phyloP scores from a whole-genome alignment of 768 basidiomycete genomes.

The Boletus rubropictus region DNA sequence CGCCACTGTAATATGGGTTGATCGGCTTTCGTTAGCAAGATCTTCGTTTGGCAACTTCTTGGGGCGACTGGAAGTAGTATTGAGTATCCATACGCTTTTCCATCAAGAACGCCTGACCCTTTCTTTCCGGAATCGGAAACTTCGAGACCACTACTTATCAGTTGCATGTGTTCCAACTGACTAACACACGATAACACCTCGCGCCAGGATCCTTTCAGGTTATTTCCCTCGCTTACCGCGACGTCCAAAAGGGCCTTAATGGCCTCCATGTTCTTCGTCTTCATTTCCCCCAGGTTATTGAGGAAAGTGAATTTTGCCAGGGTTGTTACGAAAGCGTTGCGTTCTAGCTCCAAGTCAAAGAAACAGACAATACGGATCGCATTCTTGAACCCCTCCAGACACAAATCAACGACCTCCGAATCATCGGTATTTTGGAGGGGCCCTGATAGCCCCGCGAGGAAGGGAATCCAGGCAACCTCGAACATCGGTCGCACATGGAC shows the following conservation, averaged over 20 bases:
- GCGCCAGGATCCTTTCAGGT: conserved; percentile 92
- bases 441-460: conserved; percentile 90
- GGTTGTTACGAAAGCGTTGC: conserved; percentile 98
- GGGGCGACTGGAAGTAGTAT: conserved; percentile 26
- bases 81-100: conserved; percentile 5
- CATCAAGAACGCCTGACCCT: conserved; percentile 49
- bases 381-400: conserved; percentile 91
- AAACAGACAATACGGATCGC: conserved; percentile 97
- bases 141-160: conserved; percentile 89
- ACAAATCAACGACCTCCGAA: conserved; percentile 83
- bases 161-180: conserved; percentile 97
- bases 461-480: conserved; percentile 98
- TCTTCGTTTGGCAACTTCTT: conserved; percentile 83
- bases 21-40: conserved; percentile 92
- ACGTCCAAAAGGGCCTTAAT: conserved; percentile 94
- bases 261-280: conserved; percentile 98
- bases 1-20: conserved; percentile 96
- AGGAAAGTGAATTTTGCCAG: conserved; percentile 95
- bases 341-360: conserved; percentile 94
- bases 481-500: conserved; percentile 98
- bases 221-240: conserved; percentile 94
- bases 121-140: conserved; percentile 72
- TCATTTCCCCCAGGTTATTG: conserved; percentile 98
- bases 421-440: conserved; percentile 95
- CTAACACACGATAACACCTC: conserved; percentile 97